A percentile compares a stretch with the other conserved stretches of the same genome.
These are phyloP conservation scores for Cladobotryum mycophilum DNA, from an alignment of 2,329 filamentous ascomycete genomes.

Conservation along the genomic window DNA sequence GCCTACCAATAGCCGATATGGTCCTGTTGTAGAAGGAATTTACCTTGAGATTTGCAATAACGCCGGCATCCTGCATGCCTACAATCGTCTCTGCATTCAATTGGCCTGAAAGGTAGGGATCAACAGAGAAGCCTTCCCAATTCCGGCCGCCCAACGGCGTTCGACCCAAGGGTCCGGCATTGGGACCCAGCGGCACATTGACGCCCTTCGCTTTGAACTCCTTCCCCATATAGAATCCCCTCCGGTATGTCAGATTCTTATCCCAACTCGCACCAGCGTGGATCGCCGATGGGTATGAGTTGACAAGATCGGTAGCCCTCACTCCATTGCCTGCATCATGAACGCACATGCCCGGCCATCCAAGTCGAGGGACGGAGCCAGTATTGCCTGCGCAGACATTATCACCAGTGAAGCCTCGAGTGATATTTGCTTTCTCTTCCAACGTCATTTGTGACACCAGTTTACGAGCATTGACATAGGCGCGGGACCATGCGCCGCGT, in stretches of 20 bases:
- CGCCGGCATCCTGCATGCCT: constrained; percentile 70
- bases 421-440: constrained; percentile 55
- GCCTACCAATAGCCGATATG: background rate
- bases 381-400: constrained; percentile 44
- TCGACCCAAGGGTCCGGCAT: constrained; percentile 63
- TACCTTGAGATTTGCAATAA: constrained; percentile 68
- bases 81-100: constrained; percentile 65
- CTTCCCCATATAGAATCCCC: constrained; percentile 47
- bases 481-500: constrained; percentile 44
- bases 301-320: constrained; percentile 42
- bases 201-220: constrained; percentile 54
- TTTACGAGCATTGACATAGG: constrained; percentile 50
- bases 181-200: constrained; percentile 64
- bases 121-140: constrained; percentile 69
- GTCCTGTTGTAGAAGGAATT: background rate
- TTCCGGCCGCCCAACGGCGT: constrained; percentile 66
- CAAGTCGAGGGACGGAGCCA: constrained; percentile 38
- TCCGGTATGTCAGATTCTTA: constrained; percentile 42
- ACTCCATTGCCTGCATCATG: constrained; percentile 46
- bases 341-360: constrained; percentile 42
- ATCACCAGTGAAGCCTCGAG: constrained; percentile 46
- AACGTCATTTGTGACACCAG: constrained; percentile 58
- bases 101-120: constrained; percentile 65
- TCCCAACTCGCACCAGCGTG: constrained; percentile 50
- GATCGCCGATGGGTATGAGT: constrained; percentile 41